These are phyloP conservation scores for Cadophora malorum DNA, from an alignment of 2,329 filamentous ascomycete genomes.

Conservation along the genomic window DNA sequence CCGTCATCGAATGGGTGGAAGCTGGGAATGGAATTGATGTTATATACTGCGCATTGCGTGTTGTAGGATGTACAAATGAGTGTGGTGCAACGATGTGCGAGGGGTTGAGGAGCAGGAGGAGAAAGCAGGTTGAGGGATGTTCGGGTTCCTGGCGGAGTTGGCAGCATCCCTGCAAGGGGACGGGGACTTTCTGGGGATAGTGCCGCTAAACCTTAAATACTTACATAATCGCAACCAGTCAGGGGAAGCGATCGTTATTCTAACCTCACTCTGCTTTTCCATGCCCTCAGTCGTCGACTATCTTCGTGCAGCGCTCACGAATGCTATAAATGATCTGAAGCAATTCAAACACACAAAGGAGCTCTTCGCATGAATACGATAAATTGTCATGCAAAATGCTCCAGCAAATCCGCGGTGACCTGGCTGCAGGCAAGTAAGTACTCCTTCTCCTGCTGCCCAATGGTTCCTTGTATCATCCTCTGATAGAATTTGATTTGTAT, in stretches of 20 bases:
- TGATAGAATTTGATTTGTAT: no score
- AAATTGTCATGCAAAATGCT: no score
- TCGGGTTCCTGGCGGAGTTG: conserved; percentile 20
- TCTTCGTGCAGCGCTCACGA: no score
- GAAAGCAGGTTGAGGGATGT: conserved; percentile 1
- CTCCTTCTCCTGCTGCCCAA: no score
- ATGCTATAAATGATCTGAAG: not conserved
- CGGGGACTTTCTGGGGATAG: conserved; percentile 13
- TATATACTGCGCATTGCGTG: conserved; percentile 19
- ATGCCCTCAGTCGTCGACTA: not conserved
- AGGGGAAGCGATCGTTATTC: not conserved
- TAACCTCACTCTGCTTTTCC: not conserved
- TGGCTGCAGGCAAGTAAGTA: no score
- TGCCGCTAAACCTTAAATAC: not conserved
- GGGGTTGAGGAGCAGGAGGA: not conserved
- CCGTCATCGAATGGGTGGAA: conserved; percentile 24
- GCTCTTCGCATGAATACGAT: no score
- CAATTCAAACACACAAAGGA: no score
- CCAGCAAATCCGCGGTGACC: no score
- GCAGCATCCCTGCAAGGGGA: conserved; percentile 23
- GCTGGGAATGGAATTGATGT: not conserved
- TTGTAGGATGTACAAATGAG: conserved; percentile 27
- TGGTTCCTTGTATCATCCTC: no score
- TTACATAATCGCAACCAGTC: not conserved
- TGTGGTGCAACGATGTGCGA: conserved; percentile 28